A percentile compares a stretch with the other conserved stretches of the same genome.
phyloP scores from a whole-genome alignment of 2,329 filamentous ascomycete species.

The Fusarium sp. region DNA sequence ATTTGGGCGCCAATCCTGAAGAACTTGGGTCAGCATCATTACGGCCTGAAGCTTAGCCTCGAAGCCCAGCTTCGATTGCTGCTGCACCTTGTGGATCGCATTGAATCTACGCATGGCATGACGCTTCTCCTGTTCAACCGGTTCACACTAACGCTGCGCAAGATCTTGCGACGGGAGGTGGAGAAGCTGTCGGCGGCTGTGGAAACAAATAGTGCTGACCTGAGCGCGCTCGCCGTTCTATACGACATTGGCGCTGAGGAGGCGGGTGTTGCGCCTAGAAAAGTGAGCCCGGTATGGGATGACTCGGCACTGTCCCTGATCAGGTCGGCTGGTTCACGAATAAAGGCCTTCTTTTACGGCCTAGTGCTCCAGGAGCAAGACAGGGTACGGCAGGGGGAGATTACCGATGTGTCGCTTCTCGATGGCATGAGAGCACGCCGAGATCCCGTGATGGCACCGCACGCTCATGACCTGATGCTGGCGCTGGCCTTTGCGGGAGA shows the following conservation, averaged over 20 bases:
- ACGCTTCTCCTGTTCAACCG: conserved; percentile 40
- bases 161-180: conserved; percentile 44
- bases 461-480: conserved; percentile 70
- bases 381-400: conserved; percentile 31
- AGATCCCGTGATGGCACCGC: conserved; percentile 53
- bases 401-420: conserved; percentile 44
- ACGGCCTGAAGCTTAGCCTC: conserved; percentile 43
- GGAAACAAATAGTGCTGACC: conserved; percentile 18
- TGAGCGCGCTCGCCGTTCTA: conserved; percentile 27
- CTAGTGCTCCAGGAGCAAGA: conserved; percentile 43
- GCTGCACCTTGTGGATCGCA: conserved; percentile 43
- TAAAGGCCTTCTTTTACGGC: conserved; percentile 45
- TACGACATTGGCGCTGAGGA: conserved; percentile 30
- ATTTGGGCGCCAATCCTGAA: conserved; percentile 52
- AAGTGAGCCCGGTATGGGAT: conserved; percentile 1
- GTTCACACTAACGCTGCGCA: conserved; percentile 41
- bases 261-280: conserved; percentile 13
- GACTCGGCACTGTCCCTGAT: conserved; percentile 32
- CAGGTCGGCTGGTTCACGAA: conserved; percentile 31
- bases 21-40: conserved; percentile 47
- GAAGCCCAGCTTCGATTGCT: conserved; percentile 48
- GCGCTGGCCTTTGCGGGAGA: conserved; percentile 72
- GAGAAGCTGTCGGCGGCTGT: conserved; percentile 32
- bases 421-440: conserved; percentile 49
- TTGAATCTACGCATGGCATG: conserved; percentile 43